Percentiles rank a stretch among this genome's conserved stretches.
Evolutionary conservation across 345 rosid species (phyloP).

Genomic region (Crucihimalaya himalaica): DNA sequence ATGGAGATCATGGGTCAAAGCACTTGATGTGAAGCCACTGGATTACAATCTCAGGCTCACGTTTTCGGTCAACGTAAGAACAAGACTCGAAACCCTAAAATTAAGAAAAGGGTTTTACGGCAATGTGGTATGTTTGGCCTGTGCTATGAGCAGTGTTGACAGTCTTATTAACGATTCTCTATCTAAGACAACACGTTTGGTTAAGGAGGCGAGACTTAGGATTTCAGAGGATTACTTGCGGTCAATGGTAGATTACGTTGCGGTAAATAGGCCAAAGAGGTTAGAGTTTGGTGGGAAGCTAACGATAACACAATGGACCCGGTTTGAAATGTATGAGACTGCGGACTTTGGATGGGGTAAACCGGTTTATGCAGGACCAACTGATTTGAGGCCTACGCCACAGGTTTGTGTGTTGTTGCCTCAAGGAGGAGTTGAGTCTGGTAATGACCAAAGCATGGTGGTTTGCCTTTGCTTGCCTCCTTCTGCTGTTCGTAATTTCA

Average conservation of each 20-base stretch:
- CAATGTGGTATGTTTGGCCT: constrained; percentile 79
- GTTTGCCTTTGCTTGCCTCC: constrained; percentile 89
- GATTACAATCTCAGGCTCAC: constrained; percentile 78
- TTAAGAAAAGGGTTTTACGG: constrained; percentile 77
- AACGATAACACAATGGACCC: constrained; percentile 92
- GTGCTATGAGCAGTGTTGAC: constrained; percentile 61
- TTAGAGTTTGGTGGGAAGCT: constrained; percentile 89
- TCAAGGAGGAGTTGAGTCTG: constrained; percentile 55
- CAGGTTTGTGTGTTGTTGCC: constrained; percentile 90
- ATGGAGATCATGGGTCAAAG: constrained; percentile 94
- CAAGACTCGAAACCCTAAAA: constrained; percentile 58
- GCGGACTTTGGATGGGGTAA: constrained; percentile 95
- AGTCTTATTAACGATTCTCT: constrained; percentile 56
- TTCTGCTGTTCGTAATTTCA: constrained; percentile 53
- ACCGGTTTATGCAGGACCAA: constrained; percentile 80
- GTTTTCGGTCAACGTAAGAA: constrained; percentile 79
- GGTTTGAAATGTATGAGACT: constrained; percentile 72
- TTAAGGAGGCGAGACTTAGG: constrained; percentile 62
- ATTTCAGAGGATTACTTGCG: constrained; percentile 76
- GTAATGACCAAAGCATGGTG: constrained; percentile 53
- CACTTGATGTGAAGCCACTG: constrained; percentile 70
- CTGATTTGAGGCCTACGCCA: constrained; percentile 88
- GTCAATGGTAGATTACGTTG: constrained; percentile 70
- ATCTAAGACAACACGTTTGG: constrained; percentile 53
- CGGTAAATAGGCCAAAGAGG: constrained; percentile 65